Evolutionary conservation across 495 filamentous ascomycete genomes (phyloP).

Genomic region (Penicillium cinerascens): DNA sequence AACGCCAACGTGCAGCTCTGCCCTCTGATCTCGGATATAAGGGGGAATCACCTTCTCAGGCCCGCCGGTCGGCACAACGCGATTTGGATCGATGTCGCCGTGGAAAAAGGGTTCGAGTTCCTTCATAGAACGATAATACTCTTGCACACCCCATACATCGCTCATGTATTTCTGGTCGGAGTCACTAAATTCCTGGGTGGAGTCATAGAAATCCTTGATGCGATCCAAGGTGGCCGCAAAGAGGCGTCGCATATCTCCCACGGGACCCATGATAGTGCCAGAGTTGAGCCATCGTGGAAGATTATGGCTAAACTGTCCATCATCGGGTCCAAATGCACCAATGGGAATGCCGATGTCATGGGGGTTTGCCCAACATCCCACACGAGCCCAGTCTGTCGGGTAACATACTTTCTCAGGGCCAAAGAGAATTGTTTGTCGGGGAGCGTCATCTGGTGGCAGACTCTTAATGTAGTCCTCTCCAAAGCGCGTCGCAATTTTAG

Average conservation of each 20-base stretch:
- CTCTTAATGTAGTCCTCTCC: not conserved
- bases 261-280: conserved; percentile 16
- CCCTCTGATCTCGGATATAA: not conserved
- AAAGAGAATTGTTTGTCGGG: conserved; percentile 12
- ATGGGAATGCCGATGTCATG: conserved; percentile 7
- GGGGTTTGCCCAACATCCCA: conserved; percentile 14
- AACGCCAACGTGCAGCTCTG: conserved; percentile 15
- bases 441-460: not conserved
- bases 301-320: conserved; percentile 8
- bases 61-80: not conserved
- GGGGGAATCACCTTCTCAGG: conserved; percentile 4
- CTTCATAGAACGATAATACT: conserved; percentile 8
- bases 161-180: conserved; percentile 18
- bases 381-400: conserved; percentile 3
- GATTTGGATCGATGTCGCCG: conserved; percentile 4
- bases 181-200: conserved; percentile 11
- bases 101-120: conserved; percentile 9
- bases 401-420: conserved; percentile 17
- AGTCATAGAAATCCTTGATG: conserved; percentile 8
- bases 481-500: conserved; percentile 7
- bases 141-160: conserved; percentile 16
- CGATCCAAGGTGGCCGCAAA: conserved; percentile 12
- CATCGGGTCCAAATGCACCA: conserved; percentile 10
- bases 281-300: conserved; percentile 15
- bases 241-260: conserved; percentile 10